phyloP scores from a whole-genome alignment of 1,284 basidiomycete genomes.

The Sporisorium exsertum region DNA sequence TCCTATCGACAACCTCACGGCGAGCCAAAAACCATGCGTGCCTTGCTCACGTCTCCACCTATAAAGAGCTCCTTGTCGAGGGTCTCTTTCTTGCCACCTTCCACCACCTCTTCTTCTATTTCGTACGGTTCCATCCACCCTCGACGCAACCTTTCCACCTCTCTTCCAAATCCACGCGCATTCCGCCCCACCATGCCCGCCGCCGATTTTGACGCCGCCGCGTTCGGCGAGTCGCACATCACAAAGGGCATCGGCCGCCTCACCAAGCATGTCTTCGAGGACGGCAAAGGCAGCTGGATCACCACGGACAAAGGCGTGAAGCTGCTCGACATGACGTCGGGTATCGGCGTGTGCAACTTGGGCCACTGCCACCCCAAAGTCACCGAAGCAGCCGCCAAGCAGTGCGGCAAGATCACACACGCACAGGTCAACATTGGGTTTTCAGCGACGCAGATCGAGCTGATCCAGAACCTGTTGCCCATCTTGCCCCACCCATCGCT shows the following conservation, averaged over 20 bases:
- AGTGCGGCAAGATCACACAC: slow-evolving; percentile 65
- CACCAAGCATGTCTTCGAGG: slow-evolving; percentile 58
- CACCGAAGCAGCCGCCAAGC: slow-evolving; percentile 61
- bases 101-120: slow-evolving; percentile 3
- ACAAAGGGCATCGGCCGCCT: slow-evolving; percentile 65
- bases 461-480: slow-evolving; percentile 57
- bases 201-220: slow-evolving; percentile 42
- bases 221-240: slow-evolving; percentile 62
- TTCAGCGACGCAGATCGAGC: slow-evolving; percentile 54
- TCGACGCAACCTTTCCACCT: slow-evolving; percentile 12
- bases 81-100: neutral
- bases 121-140: neutral
- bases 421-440: slow-evolving; percentile 68
- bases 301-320: slow-evolving; percentile 58
- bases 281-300: slow-evolving; percentile 60
- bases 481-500: slow-evolving; percentile 85
- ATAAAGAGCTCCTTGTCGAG: slow-evolving; percentile 31
- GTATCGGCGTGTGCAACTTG: slow-evolving; percentile 67
- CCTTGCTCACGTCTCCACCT: slow-evolving; percentile 22
- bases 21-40: slow-evolving; percentile 16
- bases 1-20: no score
- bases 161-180: neutral
- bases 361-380: slow-evolving; percentile 67
- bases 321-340: slow-evolving; percentile 66
- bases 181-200: slow-evolving; percentile 40